Conservation (phyloP, 2,329 filamentous ascomycete genomes). For the Salinomyces thailandicus region DNA sequence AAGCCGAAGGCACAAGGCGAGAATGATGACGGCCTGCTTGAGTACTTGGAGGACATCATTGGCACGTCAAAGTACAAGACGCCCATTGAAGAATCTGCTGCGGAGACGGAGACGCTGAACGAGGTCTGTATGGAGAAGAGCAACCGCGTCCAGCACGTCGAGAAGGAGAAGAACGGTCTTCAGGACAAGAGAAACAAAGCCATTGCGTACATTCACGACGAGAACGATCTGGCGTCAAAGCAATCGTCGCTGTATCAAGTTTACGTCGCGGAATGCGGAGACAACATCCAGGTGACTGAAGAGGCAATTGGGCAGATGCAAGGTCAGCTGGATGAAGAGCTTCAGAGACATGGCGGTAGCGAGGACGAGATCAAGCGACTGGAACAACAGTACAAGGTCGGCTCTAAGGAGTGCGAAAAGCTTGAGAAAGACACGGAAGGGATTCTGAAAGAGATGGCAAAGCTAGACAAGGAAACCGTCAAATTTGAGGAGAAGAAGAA, state of each 20-base stretch:
- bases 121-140: slow-evolving; percentile 94
- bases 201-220: slow-evolving; percentile 75
- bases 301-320: slow-evolving; percentile 90
- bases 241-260: slow-evolving; percentile 89
- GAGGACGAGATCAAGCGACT: slow-evolving; percentile 84
- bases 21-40: slow-evolving; percentile 88
- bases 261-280: slow-evolving; percentile 75
- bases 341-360: slow-evolving; percentile 83
- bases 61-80: slow-evolving; percentile 97
- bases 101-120: slow-evolving; percentile 84
- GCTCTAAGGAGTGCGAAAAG: slow-evolving; percentile 70
- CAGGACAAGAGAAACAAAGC: slow-evolving; percentile 97
- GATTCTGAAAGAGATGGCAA: slow-evolving; percentile 75
- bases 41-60: slow-evolving; percentile 97
- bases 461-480: slow-evolving; percentile 91
- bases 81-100: slow-evolving; percentile 86
- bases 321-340: slow-evolving; percentile 69
- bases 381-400: slow-evolving; percentile 71
- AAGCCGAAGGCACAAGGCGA: slow-evolving; percentile 92
- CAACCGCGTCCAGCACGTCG: slow-evolving; percentile 88
- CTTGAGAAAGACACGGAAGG: slow-evolving; percentile 73
- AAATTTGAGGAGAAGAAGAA: slow-evolving; percentile 98
- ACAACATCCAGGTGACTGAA: slow-evolving; percentile 79
- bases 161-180: slow-evolving; percentile 86
- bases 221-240: slow-evolving; percentile 84